Evolutionary conservation across 2,329 filamentous ascomycete genomes (phyloP), one percentile per base, ranked within the genome.

Genomic region (Aspergillus puulaauensis): DNA sequence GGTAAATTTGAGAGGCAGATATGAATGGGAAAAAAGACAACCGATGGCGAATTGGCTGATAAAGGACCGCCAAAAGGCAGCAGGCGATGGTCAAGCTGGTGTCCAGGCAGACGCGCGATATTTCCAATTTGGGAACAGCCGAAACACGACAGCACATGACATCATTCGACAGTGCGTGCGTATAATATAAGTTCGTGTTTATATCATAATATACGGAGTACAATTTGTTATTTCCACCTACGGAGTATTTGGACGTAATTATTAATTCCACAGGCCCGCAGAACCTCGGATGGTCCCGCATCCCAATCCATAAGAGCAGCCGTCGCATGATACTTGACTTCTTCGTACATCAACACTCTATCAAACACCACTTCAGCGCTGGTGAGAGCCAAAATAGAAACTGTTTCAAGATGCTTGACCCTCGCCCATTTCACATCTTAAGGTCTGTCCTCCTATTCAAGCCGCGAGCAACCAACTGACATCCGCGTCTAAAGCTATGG

Each of bases 401-500:
- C 17, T 11, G 31, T 3, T 5, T 51, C 58, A 66, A 58, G 15
- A 72, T 72, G 66, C 64, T 58, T 56, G 71, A 73, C 50, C 70
- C 70, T 56, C 71, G 71, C 40, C 71, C 71, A n/a, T 73, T 68
- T 43, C 71, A 73, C 33, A 55, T 73, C 24, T 43, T 73, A 5
- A 72, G 70, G 71, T 70, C 52, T n/a, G 65, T 62, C 21, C 12
- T 14, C 14, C 9, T 15, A 27, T 24, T 43, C 9, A 14, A 27
- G 31, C 47, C 45, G 45, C 21, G 54, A 52, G 23, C 49, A 12
- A 17, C 46, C 17, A 31, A 41, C 31, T 50, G 31, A 24, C 40
- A 54, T 39, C 11, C 11, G 35, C 21, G 60, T 50, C 60, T 52
- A 55, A 57, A 95, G 91, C 71, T 96, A 96, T 77, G 92, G 91